phyloP scores from a whole-genome alignment of 148 eudicot genomes.

The Persicaria tinctoria region DNA sequence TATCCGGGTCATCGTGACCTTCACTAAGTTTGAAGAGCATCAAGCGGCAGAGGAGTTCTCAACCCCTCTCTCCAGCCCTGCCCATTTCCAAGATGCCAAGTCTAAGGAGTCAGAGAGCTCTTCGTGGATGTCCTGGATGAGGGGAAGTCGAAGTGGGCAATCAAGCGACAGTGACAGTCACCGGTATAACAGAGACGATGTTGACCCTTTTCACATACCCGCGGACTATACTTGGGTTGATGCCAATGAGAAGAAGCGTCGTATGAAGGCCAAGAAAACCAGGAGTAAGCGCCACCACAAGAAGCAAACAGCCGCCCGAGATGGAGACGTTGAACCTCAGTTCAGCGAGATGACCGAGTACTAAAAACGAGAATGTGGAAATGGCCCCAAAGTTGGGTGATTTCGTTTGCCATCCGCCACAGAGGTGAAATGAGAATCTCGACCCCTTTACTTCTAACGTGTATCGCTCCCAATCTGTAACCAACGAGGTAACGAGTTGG shows the following conservation, averaged over 20 bases:
- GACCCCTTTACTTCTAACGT: no score
- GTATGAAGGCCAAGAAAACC: constrained; percentile 50
- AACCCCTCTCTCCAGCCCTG: constrained; percentile 88
- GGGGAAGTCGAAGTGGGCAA: constrained; percentile 33
- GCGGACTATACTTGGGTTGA: constrained; percentile 64
- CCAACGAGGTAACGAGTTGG: neutral
- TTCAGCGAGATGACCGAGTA: constrained; percentile 28
- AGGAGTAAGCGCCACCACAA: constrained; percentile 15
- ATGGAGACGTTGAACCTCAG: constrained; percentile 8
- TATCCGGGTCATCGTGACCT: constrained; percentile 72
- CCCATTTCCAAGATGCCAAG: constrained; percentile 19
- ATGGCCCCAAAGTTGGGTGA: no score
- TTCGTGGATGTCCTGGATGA: constrained; percentile 74
- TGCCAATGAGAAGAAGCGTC: constrained; percentile 69
- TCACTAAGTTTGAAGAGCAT: constrained; percentile 80
- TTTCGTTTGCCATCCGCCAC: no score
- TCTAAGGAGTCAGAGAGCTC: constrained; percentile 27
- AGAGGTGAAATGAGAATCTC: no score
- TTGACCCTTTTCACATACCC: constrained; percentile 74
- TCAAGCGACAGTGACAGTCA: constrained; percentile 35
- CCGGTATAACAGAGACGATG: constrained; percentile 36
- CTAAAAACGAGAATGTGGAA: neutral
- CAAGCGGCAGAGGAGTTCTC: constrained; percentile 70
- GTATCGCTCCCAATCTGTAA: no score
- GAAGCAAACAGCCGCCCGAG: neutral